A percentile compares a stretch with the other conserved stretches of the same genome.
Evolutionary conservation across 306 rosid species (phyloP).

Genomic region (Abrus precatorius): DNA sequence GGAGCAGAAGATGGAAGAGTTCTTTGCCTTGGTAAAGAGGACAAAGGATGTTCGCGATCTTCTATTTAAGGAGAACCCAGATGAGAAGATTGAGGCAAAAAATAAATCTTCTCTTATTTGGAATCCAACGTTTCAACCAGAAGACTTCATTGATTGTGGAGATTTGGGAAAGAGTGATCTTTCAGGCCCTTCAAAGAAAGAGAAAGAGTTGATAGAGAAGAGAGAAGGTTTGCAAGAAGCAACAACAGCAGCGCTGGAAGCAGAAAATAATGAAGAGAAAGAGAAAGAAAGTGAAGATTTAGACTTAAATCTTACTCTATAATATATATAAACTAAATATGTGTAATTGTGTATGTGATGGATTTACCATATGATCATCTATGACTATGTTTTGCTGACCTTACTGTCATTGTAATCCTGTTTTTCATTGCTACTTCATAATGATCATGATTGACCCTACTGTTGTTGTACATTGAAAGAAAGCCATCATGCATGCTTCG

Average conservation of each 20-base stretch:
- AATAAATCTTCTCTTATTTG: constrained; percentile 42
- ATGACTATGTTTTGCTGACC: constrained; percentile 17
- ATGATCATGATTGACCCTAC: constrained; percentile 2
- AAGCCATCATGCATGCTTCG: not conserved
- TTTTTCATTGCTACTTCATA: constrained; percentile 10
- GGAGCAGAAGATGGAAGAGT: constrained; percentile 69
- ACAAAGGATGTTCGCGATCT: constrained; percentile 63
- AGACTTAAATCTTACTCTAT: constrained; percentile 81
- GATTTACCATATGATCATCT: not conserved
- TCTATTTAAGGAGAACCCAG: constrained; percentile 21
- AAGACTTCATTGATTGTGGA: constrained; percentile 69
- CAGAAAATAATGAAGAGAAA: constrained; percentile 14
- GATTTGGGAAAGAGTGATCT: not conserved
- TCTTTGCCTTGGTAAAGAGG: constrained; percentile 77
- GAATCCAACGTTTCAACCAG: constrained; percentile 77
- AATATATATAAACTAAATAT: not conserved
- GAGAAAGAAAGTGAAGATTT: constrained; percentile 50
- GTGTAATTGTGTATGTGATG: not conserved
- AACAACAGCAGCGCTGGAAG: not conserved
- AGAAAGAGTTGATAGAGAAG: constrained; percentile 6
- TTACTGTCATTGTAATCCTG: not conserved
- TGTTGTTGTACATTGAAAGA: not conserved
- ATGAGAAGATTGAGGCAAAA: constrained; percentile 17
- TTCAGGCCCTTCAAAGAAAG: constrained; percentile 49
- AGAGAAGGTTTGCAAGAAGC: constrained; percentile 35